Evolutionary conservation across 495 filamentous ascomycete genomes (phyloP), one percentile per base, ranked within the genome.

Genomic region (Collariella sp.): DNA sequence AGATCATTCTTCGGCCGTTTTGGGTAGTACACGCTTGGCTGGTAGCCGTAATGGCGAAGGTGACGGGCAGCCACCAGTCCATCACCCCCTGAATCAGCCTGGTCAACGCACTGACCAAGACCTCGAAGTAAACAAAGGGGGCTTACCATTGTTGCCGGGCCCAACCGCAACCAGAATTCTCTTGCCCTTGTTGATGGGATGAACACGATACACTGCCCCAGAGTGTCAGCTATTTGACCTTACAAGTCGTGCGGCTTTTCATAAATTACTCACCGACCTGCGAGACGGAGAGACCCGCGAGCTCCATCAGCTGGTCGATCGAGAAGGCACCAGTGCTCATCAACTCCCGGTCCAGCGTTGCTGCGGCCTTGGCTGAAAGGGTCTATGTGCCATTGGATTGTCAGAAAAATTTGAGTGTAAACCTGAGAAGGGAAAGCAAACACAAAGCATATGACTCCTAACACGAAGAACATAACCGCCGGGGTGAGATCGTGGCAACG

Each of bases 251-350:
- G 38, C 47, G 39, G 7, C 16, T 6, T 20, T 41, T 6, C 5
- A 7, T 6, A n/a, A 20, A 31, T 31, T 9, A 5, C 26, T 31
- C 9, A 31, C 91, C 84, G 43, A 86, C 91, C 79, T 98, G 90
- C 5, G 91, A 89, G 3, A 98, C 93, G 2, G 91, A 89, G 1
- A 96, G 75, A 0, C 93, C 93, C 29, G 93, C 93, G 2, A 98
- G 74, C 65, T 98, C 93, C 93, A 98, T 98, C 48, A 98, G 74
- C 67, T 98, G 93, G 69, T 97, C 93, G 38, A 98, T 77, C 3
- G 89, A 95, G 74, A 91, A 98, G 19, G 86, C 93, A 3, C 94
- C 91, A 18, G 81, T 76, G 67, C 82, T 86, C 93, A 97, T 97
- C 39, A 98, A 83, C 61, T 98, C 93, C 67, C 86, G 82, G 68